Conservation (phyloP, 2,329 filamentous ascomycete genomes). For the Sphaerulina musiva region DNA sequence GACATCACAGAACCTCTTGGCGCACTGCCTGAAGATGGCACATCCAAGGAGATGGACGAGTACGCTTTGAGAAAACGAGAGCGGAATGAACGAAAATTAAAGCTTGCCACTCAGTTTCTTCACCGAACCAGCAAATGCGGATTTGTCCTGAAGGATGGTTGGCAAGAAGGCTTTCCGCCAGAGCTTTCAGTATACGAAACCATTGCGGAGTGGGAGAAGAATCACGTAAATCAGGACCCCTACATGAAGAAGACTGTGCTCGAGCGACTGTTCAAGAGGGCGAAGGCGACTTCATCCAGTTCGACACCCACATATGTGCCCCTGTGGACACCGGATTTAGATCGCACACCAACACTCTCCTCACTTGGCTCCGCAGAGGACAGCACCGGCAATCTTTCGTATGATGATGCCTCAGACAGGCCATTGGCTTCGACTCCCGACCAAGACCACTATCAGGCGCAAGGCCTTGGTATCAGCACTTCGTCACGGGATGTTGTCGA, state of each 20-base stretch:
- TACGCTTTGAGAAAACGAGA: not conserved
- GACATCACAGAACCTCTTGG: not conserved
- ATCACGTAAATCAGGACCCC: slow-evolving; percentile 2
- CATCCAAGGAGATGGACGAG: slow-evolving; percentile 3
- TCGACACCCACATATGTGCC: not conserved
- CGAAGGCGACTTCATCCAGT: not conserved
- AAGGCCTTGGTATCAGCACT: slow-evolving; percentile 3
- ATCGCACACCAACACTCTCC: not conserved
- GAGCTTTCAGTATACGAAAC: slow-evolving; percentile 6
- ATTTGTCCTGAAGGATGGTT: slow-evolving; percentile 6
- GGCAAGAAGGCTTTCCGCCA: slow-evolving; percentile 1
- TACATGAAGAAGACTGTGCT: slow-evolving; percentile 7
- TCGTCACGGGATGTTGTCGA: not conserved
- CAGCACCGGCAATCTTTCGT: not conserved
- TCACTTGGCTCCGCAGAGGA: not conserved
- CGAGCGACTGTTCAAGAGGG: slow-evolving; percentile 6
- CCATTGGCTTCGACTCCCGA: slow-evolving; percentile 5
- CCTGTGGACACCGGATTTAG: not conserved
- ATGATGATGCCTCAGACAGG: not conserved
- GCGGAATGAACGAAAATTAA: slow-evolving; percentile 1
- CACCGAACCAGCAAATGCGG: slow-evolving; percentile 8
- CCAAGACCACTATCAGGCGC: slow-evolving; percentile 6
- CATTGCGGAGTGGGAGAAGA: slow-evolving; percentile 1
- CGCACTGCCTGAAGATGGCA: not conserved
- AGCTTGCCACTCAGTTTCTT: slow-evolving; percentile 2